phyloP scores from a whole-genome alignment of 768 basidiomycete genomes.

The Tricholoma furcatifolium region DNA sequence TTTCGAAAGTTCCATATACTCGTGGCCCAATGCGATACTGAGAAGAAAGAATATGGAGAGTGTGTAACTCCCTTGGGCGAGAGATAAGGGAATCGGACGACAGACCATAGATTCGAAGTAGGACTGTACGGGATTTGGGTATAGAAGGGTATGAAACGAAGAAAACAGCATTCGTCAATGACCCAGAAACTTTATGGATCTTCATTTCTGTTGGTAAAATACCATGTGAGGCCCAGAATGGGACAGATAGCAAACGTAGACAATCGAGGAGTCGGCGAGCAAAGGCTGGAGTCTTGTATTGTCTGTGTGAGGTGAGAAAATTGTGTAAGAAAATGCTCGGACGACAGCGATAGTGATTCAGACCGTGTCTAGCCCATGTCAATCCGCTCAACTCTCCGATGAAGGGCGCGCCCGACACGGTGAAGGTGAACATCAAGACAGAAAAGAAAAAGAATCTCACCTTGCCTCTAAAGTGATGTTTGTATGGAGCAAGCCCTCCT shows the following conservation, averaged over 20 bases:
- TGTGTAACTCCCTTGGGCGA: conserved; percentile 81
- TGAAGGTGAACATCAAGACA: conserved; percentile 22
- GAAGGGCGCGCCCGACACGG: conserved; percentile 29
- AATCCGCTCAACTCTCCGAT: conserved; percentile 33
- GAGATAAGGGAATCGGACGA: conserved; percentile 87
- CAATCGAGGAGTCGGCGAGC: conserved; percentile 53
- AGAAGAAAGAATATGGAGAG: conserved; percentile 86
- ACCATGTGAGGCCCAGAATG: conserved; percentile 52
- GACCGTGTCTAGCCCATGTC: conserved; percentile 33
- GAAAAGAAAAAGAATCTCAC: conserved; percentile 46
- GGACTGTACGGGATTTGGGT: conserved; percentile 56
- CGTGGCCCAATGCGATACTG: conserved; percentile 86
- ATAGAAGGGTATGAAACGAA: conserved; percentile 78
- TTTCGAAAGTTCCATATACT: conserved; percentile 92
- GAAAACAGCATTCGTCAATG: conserved; percentile 94
- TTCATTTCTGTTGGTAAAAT: conserved; percentile 49
- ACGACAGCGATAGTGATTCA: conserved; percentile 22
- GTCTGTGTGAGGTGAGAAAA: conserved; percentile 39
- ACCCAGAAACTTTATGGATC: conserved; percentile 84
- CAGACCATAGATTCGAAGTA: conserved; percentile 91
- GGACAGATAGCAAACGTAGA: conserved; percentile 51
- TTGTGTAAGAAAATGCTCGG: conserved; percentile 18
- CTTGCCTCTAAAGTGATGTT: conserved; percentile 59
- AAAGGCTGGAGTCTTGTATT: conserved; percentile 62
- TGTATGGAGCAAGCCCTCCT: conserved; percentile 63